Evolutionary conservation across 441 rosid genomes (phyloP), one percentile per base, ranked within the genome.

Genomic region (Arabidopsis lyrata): DNA sequence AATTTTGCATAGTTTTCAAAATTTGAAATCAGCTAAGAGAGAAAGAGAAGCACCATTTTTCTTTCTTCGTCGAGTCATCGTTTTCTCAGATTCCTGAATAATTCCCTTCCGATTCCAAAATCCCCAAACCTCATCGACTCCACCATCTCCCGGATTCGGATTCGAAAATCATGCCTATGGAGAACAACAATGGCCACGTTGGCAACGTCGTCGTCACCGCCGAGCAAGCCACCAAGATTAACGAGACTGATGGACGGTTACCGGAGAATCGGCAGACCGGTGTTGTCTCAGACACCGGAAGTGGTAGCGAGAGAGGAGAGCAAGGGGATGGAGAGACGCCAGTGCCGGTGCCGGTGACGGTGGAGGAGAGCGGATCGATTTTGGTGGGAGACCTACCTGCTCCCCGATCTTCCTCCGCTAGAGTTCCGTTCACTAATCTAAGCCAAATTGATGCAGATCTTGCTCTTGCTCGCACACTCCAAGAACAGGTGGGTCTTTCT

Each of bases 371-470:
- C 75, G 70, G 68, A 63, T 79, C 78, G 68, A 62, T 58, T 50
- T 41, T 10, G 71, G 83, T 55, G 41, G 78, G 47, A 12, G 77
- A 77, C 18, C 81, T 78, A 57, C 78, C 72, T 29, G 31, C 31
- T 31, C 81, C 62, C 41, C 85, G 76, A 58, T 53, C 84, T 34
- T 57, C 85, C 38, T 70, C 89, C 1, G 53, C 71, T 35, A 82
- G 96, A 76, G 90, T 90, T 81, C 95, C 97, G 29, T 94, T 94
- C 75, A 82, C 90, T 72, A 78, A 84, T 80, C 88, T 92, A 20
- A 89, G 87, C 68, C 99, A 90, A 84, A 85, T 89, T 52, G 99
- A 95, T 77, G 95, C 99, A 20, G 97, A 92, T 86, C 93, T 87
- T 27, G 96, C 93, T 66, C 99, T 92, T 49, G 97, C 98, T 32